Conservation (phyloP, 2,329 filamentous ascomycete genomes). For the Trichoderma guizhouense region DNA sequence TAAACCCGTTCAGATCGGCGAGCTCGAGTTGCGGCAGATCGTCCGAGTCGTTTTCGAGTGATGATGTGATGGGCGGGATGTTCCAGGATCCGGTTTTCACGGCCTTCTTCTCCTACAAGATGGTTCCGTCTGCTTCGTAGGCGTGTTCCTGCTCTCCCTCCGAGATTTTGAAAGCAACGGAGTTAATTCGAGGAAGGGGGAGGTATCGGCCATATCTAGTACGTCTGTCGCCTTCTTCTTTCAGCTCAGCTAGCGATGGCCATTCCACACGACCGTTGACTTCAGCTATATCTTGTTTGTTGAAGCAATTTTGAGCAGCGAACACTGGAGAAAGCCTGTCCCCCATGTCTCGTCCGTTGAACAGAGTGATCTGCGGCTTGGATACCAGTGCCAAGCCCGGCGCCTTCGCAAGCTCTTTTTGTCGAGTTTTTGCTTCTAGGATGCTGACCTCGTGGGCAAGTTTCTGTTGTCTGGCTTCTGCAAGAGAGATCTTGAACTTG, state of each 20-base stretch:
- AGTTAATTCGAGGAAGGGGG: constrained; percentile 32
- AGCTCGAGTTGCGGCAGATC: neutral
- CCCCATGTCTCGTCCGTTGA: constrained; percentile 28
- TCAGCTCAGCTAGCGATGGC: constrained; percentile 37
- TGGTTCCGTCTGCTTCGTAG: constrained; percentile 25
- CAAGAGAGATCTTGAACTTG: constrained; percentile 30
- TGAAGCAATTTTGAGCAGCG: constrained; percentile 34
- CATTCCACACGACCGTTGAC: constrained; percentile 27
- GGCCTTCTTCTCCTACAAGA: constrained; percentile 28
- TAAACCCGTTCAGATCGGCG: constrained; percentile 1
- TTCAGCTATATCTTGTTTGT: constrained; percentile 21
- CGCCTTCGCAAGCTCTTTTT: constrained; percentile 16
- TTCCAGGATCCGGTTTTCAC: constrained; percentile 24
- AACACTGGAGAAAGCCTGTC: constrained; percentile 35
- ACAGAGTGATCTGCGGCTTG: constrained; percentile 22
- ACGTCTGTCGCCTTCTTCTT: constrained; percentile 34
- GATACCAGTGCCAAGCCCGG: neutral
- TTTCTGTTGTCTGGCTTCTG: constrained; percentile 27
- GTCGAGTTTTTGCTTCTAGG: constrained; percentile 23
- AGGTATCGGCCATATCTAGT: constrained; percentile 29
- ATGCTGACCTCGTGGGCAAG: constrained; percentile 27
- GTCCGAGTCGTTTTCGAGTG: neutral
- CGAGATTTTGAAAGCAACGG: constrained; percentile 18
- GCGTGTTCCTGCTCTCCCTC: constrained; percentile 15
- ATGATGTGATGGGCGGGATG: constrained; percentile 22